Base-by-base conservation (phyloP, 768 basidiomycete genomes). In the Rhizopogon salebrosus region DNA sequence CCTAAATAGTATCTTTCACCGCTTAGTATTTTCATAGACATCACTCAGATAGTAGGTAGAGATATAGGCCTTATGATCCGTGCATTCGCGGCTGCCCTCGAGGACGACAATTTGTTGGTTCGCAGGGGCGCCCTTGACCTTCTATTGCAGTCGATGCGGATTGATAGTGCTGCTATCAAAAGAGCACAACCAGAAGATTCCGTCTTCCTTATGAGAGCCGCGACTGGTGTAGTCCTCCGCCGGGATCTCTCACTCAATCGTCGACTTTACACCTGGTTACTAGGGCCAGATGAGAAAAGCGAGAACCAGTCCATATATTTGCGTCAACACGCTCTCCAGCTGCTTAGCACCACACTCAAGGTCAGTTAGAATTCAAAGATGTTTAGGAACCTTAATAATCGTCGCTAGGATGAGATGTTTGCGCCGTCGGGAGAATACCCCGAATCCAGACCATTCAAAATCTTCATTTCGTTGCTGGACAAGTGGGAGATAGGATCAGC, bases 21-120 rank as follows among this genome's bases (percentile, higher is more conserved):
- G 37, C 53, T 60, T 18, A 41, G 57, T 41, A 34, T 43, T 11
- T 0, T 45, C 51, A 27, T 41, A 77, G 89, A 89, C 60, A 82
- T 92, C 23, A 78, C 81, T 0, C 68, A 75, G 4, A 83, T 92
- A 27, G 80, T 93, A 10, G 94, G 93, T 3, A 80, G 82, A 42
- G 93, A 97, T 62, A 82, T 92, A 43, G 97, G 95, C 2, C 75
- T 98, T 46, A 92, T 98, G 88, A 87, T 98, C 51, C 82, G 97
- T 41, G 95, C 92, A 0, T 92, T 98, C 55, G 78, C 93, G 3
- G 83, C 92, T 6, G 89, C 89, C 0, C 74, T 99, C n/a, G 91
- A 93, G 65, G 97, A 98, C 60, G 88, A 92, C 57, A 93, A 95
- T 60, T 75, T 95, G 16, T 80, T 99, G 22, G 97, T 98, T 18